These are phyloP conservation scores for Funneliformis caledonium DNA, from an alignment of 371 early-diverging fungal species.

Conservation along the genomic window DNA sequence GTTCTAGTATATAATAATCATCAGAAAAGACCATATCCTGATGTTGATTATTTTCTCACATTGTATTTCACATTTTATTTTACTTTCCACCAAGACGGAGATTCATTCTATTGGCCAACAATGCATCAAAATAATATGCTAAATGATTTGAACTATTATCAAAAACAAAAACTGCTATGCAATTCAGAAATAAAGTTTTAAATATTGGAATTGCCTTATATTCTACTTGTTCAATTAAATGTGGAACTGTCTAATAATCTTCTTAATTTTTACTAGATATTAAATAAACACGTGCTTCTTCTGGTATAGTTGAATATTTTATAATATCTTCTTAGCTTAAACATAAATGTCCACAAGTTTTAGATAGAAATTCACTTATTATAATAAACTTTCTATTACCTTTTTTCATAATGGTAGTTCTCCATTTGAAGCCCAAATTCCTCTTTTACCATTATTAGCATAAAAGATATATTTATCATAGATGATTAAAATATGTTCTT, in stretches of 20 bases:
- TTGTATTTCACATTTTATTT: too few relatives aligned
- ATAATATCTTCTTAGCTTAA: background rate
- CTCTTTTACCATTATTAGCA: background rate
- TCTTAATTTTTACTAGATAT: background rate
- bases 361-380: background rate
- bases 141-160: background rate
- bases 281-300: background rate
- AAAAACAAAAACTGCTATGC: background rate
- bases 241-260: background rate
- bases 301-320: too few relatives aligned
- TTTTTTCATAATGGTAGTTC: too few relatives aligned
- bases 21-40: too few relatives aligned
- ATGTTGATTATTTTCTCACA: too few relatives aligned
- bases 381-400: too few relatives aligned
- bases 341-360: background rate
- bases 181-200: background rate
- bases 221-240: background rate
- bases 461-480: constrained; percentile 14
- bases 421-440: background rate
- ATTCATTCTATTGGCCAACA: background rate
- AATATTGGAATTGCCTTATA: background rate
- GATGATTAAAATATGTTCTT: background rate
- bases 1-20: too few relatives aligned
- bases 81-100: background rate
- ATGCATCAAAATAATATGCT: background rate